Base-by-base conservation (phyloP, 352 stramenopile genomes). In the Phytophthora cactorum region DNA sequence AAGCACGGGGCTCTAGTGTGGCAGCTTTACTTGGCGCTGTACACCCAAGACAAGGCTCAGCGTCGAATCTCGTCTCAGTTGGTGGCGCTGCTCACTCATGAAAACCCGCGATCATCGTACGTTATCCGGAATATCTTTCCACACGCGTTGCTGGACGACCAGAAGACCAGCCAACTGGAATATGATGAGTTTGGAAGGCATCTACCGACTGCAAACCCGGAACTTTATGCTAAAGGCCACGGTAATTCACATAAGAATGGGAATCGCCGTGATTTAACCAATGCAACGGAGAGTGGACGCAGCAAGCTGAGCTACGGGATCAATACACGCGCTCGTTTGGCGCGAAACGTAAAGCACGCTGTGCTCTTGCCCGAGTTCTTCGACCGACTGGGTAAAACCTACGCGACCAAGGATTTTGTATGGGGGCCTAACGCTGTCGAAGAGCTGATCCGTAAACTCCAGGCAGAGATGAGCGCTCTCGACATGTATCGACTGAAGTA, bases 311-410 rank as follows among this genome's bases (percentile, higher is more conserved):
- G 65, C 46, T 90, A 83, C 27, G 87, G 84, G 1, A 86, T 95
- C 56, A 94, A 89, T 51, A 93, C 88, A 10, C 83, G 86, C 5
- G 76, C 80, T 47, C 72, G 86, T 5, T 74, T 96, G n/a, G 86
- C 90, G n/a, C 74, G 76, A 47, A 85, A 86, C 27, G 75, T 82
- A 0, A 96, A 96, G 56, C 87, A 88, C 36, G 87, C 93, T 25
- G 89, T 96, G 12, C 62, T 96, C 2, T 72, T 95, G 57, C 89
- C 89, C 3, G 89, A 96, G 51, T 96, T 96, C 56, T 96, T 96
- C 58, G 89, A 96, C 25, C 84, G 87, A 12, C 43, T 96, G 31
- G 80, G 83, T 66, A 91, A 88, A 76, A 90, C 62, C 6, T 88
- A 83, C 50, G 70, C 80, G 27, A 90, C 88, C 4, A 96, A 95